Evolutionary conservation across 2,329 filamentous ascomycete species (phyloP), one percentile per base, ranked within the genome.

Genomic region (Karstenula rhodostoma): DNA sequence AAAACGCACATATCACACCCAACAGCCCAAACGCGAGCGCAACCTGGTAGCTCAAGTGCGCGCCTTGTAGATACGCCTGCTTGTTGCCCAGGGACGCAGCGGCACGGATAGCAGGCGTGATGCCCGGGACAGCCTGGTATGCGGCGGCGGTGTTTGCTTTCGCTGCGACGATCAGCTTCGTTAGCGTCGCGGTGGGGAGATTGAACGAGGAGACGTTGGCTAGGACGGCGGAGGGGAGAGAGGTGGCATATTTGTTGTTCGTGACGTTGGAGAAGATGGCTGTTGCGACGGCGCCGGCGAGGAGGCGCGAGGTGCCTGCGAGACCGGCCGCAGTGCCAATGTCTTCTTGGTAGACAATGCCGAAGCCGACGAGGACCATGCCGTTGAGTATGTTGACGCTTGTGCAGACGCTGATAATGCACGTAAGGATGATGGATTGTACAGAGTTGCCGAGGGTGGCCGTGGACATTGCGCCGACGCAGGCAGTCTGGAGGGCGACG

Each of bases 301-400:
- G 70, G 0, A 74, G 63, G 5, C 71, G 67, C 5, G 64, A 68
- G n/a, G 72, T 73, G 29, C 70, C 71, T 2, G 71, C 69, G 1
- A 74, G 67, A 46, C 72, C 72, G 4, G 71, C 71, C 3, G 70
- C 72, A 12, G 71, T 73, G n/a, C 72, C 71, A 35, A 73, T 73
- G 13, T 73, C 70, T 52, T 73, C 68, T 49, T 73, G 71, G 33
- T 71, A 69, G 2, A 73, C 68, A 35, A 73, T 73, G 15, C 71
- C 70, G 19, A 73, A 72, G 10, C 71, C 70, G 4, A 74, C 69
- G 3, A 74, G 61, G 0, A 73, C 70, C 68, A 74, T 71, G 19
- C 69, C 70, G 35, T 73, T 74, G 8, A 73, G 61, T 1, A 74
- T 53, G 50, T 73, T 72, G 52, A 74, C 66, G 8, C 68, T 71